Evolutionary conservation across 208 protist species (phyloP).

Genomic region (Leishmania turanica): DNA sequence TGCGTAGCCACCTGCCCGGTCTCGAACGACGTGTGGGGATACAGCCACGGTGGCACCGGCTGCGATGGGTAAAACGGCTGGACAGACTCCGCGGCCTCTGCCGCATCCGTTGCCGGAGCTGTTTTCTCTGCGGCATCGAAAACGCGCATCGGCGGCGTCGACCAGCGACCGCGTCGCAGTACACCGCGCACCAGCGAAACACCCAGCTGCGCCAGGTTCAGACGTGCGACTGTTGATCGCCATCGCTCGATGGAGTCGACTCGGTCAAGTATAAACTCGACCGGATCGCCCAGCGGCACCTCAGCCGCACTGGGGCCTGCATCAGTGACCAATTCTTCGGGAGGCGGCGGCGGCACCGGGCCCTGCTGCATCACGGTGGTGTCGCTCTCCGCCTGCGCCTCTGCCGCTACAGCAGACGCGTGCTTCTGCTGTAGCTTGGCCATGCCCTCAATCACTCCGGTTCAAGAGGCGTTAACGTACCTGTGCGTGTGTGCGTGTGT

Average conservation of each 20-base stretch:
- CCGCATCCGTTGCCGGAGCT: not conserved
- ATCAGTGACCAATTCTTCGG: not conserved
- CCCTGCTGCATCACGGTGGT: not conserved
- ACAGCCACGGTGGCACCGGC: not conserved
- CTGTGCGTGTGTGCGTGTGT: not conserved
- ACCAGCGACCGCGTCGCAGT: conserved; percentile 18
- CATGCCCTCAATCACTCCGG: not conserved
- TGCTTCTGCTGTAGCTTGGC: not conserved
- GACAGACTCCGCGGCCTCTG: not conserved
- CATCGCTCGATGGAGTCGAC: conserved; percentile 28
- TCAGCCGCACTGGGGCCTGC: not conserved
- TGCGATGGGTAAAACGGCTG: not conserved
- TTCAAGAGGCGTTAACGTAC: not conserved
- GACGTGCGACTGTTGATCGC: conserved; percentile 4
- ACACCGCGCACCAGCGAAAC: conserved; percentile 34
- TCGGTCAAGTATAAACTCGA: conserved; percentile 3
- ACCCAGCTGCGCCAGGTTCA: conserved; percentile 43
- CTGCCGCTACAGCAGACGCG: not conserved
- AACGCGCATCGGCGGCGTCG: conserved; percentile 5
- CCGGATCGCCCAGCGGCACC: conserved; percentile 13
- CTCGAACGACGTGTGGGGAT: not conserved
- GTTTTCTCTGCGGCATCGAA: conserved; percentile 6
- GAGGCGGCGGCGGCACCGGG: not conserved
- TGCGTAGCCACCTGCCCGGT: not conserved
- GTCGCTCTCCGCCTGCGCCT: not conserved